Conservation (phyloP, 495 filamentous ascomycete species). For the Hypoxylon fragiforme region DNA sequence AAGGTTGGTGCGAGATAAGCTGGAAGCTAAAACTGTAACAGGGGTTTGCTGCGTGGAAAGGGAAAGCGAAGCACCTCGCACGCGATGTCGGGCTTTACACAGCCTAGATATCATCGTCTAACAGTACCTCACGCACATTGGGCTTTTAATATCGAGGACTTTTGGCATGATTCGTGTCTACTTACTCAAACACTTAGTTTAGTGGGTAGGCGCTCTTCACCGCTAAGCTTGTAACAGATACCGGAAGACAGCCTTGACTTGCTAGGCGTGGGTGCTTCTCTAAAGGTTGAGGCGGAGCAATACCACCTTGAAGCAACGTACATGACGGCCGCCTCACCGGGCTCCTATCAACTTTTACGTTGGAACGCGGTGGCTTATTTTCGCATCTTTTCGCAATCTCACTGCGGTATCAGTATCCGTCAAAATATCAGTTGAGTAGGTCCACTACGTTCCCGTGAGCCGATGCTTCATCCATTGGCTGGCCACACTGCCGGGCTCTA, state of each 20-base stretch:
- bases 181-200: too few relatives aligned
- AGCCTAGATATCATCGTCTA: slow-evolving; percentile 14
- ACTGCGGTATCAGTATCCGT: slow-evolving; percentile 7
- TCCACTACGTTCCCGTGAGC: slow-evolving; percentile 8
- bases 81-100: slow-evolving; percentile 6
- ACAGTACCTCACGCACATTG: not conserved
- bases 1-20: slow-evolving; percentile 14
- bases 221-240: not conserved
- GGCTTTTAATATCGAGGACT: not conserved
- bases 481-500: too few relatives aligned
- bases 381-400: not conserved
- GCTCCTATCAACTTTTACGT: slow-evolving; percentile 3
- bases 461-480: not conserved
- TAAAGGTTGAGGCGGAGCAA: slow-evolving; percentile 6
- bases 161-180: not conserved
- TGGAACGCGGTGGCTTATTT: slow-evolving; percentile 16
- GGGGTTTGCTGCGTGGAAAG: slow-evolving; percentile 4
- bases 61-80: slow-evolving; percentile 8
- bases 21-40: too few relatives aligned
- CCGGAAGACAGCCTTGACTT: slow-evolving; percentile 5
- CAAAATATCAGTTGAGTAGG: too few relatives aligned
- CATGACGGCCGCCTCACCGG: slow-evolving; percentile 6
- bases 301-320: slow-evolving; percentile 2
- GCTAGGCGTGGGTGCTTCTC: not conserved
- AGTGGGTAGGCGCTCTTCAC: too few relatives aligned